Evolutionary conservation across 345 rosid genomes (phyloP), one percentile per base, ranked within the genome.

Genomic region (Aegle marmelos): DNA sequence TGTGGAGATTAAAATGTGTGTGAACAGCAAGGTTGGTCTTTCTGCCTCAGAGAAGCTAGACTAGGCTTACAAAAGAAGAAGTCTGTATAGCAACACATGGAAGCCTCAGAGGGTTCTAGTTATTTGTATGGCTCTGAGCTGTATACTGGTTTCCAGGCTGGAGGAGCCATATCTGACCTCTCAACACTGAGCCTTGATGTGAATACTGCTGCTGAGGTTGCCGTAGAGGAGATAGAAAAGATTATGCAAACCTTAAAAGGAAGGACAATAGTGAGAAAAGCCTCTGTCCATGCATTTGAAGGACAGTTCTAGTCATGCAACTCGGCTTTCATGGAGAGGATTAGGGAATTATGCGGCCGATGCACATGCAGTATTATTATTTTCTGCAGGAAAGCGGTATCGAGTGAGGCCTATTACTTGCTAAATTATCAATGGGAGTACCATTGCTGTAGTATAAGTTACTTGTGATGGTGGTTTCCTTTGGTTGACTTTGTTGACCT

Each of bases 261-360:
- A 93, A n/a, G 68, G 17, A 17, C 50, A 45, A 45, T 61, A 22
- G 84, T 80, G 91, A 88, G 92, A 68, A 81, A 53, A 81, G 86
- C 24, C 56, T 91, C 58, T 92, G 95, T n/a, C 37, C 19, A 2
- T 92, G 78, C 91, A 94, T 86, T 83, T 94, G 21, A 78, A 66
- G 67, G 89, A 89, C 71, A 80, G 27, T 50, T 91, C 92, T 97
- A 91, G 91, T 45, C 80, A 94, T 81, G 95, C 91, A 65, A 92
- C 98, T 79, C 89, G 90, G 78, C 82, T 92, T 4, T 73, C 89
- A 86, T 30, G 94, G 91, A 68, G 74, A 16, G 50, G 50, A 41
- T 41, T 94, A 78, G 93, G 95, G 85, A 91, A 91, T 88, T 94
- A 92, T 74, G 97, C 91, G 60, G 97, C 94, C 2, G 94, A 91